Conservation (phyloP, 2,329 filamentous ascomycete genomes). For the Fusarium sp. region DNA sequence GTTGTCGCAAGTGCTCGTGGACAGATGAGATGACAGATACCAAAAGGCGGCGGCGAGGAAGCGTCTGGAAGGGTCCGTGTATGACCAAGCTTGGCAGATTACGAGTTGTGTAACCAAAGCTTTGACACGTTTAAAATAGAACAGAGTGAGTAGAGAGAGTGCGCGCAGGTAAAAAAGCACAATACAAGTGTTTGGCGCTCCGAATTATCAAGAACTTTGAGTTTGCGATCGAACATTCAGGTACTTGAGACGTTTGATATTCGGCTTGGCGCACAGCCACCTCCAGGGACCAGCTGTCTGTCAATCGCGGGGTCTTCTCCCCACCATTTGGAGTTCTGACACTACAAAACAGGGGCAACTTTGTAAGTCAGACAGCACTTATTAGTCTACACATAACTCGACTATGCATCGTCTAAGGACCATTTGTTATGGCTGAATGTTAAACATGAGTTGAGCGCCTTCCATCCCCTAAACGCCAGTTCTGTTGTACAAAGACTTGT, state of each 20-base stretch:
- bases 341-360: slow-evolving; percentile 3
- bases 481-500: slow-evolving; percentile 19
- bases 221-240: slow-evolving; percentile 1
- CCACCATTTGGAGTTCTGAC: slow-evolving; percentile 4
- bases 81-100: slow-evolving; percentile 47
- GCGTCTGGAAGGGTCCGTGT: slow-evolving; percentile 53
- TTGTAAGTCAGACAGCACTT: not conserved
- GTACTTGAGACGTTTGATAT: slow-evolving; percentile 2
- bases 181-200: not conserved
- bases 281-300: slow-evolving; percentile 17
- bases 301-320: slow-evolving; percentile 37
- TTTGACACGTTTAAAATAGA: slow-evolving; percentile 9
- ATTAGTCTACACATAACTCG: not conserved
- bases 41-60: slow-evolving; percentile 49
- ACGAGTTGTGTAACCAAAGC: slow-evolving; percentile 18
- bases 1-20: slow-evolving; percentile 47
- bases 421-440: slow-evolving; percentile 1
- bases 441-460: slow-evolving; percentile 44
- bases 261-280: slow-evolving; percentile 33
- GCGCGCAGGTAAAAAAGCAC: not conserved
- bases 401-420: slow-evolving; percentile 2
- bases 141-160: not conserved
- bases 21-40: slow-evolving; percentile 45
- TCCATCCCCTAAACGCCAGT: slow-evolving; percentile 34
- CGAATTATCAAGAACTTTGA: not conserved